A percentile compares a stretch with the other conserved stretches of the same genome.
phyloP scores from a whole-genome alignment of 257 asterid genomes.

The Solanum pennellii region DNA sequence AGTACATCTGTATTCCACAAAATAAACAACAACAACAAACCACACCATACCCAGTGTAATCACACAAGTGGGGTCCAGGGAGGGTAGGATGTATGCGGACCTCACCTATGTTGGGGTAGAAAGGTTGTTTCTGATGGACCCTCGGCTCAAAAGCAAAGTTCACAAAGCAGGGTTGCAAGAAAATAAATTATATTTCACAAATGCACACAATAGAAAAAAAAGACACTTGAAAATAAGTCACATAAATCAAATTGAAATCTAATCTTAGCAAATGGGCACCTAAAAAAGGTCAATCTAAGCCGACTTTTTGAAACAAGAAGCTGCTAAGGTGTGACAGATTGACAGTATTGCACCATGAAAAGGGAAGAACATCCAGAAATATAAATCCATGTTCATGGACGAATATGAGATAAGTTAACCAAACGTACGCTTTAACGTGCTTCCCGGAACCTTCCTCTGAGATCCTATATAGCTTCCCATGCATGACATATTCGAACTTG shows the following conservation, averaged over 20 bases:
- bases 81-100: background rate
- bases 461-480: slow-evolving; percentile 77
- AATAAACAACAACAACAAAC: background rate
- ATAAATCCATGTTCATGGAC: background rate
- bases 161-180: background rate
- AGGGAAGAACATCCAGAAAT: background rate
- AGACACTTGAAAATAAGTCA: background rate
- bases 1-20: background rate
- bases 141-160: background rate
- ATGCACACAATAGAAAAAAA: background rate
- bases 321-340: background rate
- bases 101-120: background rate
- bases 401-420: background rate
- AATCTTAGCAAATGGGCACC: background rate
- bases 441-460: slow-evolving; percentile 50
- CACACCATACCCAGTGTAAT: background rate
- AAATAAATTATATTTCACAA: background rate
- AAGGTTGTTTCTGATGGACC: background rate
- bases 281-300: background rate
- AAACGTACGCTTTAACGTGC: slow-evolving; percentile 69
- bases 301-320: background rate
- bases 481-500: slow-evolving; percentile 87
- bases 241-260: background rate
- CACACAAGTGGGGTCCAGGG: background rate
- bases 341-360: background rate